These are phyloP conservation scores for Yamadazyma endophytica DNA, from an alignment of 805 yeast species.

Conservation along the genomic window DNA sequence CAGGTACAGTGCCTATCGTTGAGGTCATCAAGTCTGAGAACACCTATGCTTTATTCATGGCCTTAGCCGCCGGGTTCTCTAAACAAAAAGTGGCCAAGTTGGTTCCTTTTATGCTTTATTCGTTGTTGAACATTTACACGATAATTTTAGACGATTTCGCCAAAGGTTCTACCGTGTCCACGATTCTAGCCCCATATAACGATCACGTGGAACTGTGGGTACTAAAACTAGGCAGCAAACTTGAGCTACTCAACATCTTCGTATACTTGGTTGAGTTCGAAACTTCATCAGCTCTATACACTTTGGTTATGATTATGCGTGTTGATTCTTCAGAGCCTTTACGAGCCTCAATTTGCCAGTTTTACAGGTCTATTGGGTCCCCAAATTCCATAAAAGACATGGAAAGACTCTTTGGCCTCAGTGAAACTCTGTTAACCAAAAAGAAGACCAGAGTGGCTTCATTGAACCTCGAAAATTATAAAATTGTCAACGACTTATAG, in stretches of 20 bases:
- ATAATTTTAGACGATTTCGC: constrained; percentile 15
- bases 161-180: constrained; percentile 11
- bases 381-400: no score
- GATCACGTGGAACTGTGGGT: constrained; percentile 13
- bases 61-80: constrained; percentile 18
- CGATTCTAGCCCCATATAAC: constrained; percentile 13
- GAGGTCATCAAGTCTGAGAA: constrained; percentile 24
- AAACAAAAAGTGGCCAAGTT: constrained; percentile 16
- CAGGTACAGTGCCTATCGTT: constrained; percentile 16
- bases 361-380: constrained; percentile 11
- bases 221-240: background rate
- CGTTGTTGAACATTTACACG: constrained; percentile 22
- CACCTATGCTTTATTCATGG: constrained; percentile 19
- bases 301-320: constrained; percentile 5
- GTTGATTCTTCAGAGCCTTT: constrained; percentile 14
- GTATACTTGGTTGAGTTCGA: no score
- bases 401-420: no score
- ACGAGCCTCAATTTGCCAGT: constrained; percentile 7
- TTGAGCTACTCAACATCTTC: background rate
- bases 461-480: constrained; percentile 18
- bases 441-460: constrained; percentile 18
- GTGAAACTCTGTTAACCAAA: no score
- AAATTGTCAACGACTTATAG: constrained; percentile 17
- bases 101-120: constrained; percentile 22
- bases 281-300: no score